A percentile compares a stretch with the other conserved stretches of the same genome.
Evolutionary conservation across 306 rosid genomes (phyloP).

Genomic region (Mimosa pudica): DNA sequence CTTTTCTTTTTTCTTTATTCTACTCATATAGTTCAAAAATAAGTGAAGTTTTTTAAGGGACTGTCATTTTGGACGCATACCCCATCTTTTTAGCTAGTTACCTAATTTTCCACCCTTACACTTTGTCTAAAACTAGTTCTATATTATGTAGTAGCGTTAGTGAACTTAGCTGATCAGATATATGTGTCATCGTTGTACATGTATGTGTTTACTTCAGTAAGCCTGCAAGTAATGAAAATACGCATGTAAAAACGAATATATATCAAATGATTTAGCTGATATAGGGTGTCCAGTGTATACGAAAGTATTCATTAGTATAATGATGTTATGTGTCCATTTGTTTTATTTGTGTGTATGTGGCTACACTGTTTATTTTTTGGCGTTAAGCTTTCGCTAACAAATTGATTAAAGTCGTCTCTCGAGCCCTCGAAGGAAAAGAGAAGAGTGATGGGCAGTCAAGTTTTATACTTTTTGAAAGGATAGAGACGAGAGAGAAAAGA

Average conservation of each 20-base stretch:
- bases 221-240: not conserved
- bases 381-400: not conserved
- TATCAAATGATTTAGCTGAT: not conserved
- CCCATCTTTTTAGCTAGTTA: not conserved
- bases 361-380: not conserved
- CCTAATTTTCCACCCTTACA: too few relatives aligned
- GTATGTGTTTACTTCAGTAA: not conserved
- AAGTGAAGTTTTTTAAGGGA: not conserved
- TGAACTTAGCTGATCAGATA: too few relatives aligned
- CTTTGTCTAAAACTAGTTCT: too few relatives aligned
- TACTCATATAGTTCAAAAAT: not conserved
- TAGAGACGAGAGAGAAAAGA: not conserved
- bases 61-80: not conserved
- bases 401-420: not conserved
- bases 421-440: not conserved
- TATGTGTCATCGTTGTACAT: not conserved
- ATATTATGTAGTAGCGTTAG: too few relatives aligned
- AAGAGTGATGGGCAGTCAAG: not conserved
- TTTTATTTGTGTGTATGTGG: not conserved
- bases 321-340: not conserved
- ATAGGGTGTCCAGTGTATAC: not conserved
- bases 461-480: not conserved
- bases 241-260: not conserved
- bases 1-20: not conserved
- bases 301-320: not conserved